Evolutionary conservation across 768 basidiomycete species (phyloP).

Genomic region (Suillus discolor): DNA sequence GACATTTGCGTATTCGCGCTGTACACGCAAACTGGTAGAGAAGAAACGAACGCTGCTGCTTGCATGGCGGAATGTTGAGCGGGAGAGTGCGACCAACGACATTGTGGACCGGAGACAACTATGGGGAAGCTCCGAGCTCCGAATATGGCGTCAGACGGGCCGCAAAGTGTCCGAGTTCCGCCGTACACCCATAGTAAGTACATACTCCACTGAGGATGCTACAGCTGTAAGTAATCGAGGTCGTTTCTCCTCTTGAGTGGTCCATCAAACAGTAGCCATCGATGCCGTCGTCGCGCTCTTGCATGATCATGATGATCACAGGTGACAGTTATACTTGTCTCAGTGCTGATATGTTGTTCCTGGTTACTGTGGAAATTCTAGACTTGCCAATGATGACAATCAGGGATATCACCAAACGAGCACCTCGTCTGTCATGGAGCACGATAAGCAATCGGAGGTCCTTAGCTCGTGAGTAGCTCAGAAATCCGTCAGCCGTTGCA

Average conservation of each 20-base stretch:
- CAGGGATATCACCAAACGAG: neutral
- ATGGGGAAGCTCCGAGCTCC: neutral
- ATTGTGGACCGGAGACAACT: slow-evolving; percentile 13
- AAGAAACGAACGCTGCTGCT: slow-evolving; percentile 20
- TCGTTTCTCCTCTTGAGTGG: neutral
- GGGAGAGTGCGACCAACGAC: slow-evolving; percentile 17
- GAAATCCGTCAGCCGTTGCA: neutral
- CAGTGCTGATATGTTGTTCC: neutral
- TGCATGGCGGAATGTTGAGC: slow-evolving; percentile 11
- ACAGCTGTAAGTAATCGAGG: neutral
- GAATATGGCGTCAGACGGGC: neutral
- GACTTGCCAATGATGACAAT: neutral
- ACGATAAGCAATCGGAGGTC: slow-evolving; percentile 1
- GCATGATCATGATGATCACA: neutral
- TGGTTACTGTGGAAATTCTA: slow-evolving; percentile 5
- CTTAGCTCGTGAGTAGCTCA: slow-evolving; percentile 3
- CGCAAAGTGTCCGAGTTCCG: neutral
- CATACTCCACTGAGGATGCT: neutral
- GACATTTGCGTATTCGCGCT: slow-evolving; percentile 59
- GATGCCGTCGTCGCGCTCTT: neutral
- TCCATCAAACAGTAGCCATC: neutral
- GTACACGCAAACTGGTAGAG: slow-evolving; percentile 31
- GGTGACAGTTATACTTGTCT: neutral
- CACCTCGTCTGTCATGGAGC: neutral
- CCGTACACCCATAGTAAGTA: no score